Conservation (phyloP, 2,329 filamentous ascomycete species). For the Colletotrichum costaricense region DNA sequence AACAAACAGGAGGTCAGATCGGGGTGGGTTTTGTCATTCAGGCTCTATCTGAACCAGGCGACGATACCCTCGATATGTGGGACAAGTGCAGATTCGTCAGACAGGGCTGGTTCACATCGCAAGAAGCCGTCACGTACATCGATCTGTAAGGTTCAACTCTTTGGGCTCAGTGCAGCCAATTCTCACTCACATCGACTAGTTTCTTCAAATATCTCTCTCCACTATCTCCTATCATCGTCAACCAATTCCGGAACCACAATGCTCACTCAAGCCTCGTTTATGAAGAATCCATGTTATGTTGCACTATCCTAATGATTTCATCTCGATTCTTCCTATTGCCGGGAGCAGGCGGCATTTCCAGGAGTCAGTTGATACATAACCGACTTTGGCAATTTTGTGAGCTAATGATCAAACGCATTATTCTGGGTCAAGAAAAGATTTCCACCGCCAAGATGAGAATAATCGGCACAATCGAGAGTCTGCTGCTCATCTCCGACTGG, state of each 20-base stretch:
- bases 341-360: constrained; percentile 37
- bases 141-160: constrained; percentile 36
- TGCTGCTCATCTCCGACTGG: constrained; percentile 41
- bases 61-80: constrained; percentile 39
- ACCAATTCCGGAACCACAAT: constrained; percentile 14
- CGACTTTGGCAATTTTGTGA: constrained; percentile 40
- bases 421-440: constrained; percentile 38
- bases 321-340: constrained; percentile 40
- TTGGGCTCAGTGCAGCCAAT: neutral
- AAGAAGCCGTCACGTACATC: constrained; percentile 42
- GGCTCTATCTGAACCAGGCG: constrained; percentile 37
- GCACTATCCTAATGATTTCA: constrained; percentile 37
- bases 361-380: constrained; percentile 37
- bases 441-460: constrained; percentile 38
- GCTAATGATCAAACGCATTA: constrained; percentile 36
- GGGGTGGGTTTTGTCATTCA: neutral
- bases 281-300: constrained; percentile 39
- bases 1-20: neutral
- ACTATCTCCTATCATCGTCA: neutral
- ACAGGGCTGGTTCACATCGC: constrained; percentile 41
- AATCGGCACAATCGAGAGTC: constrained; percentile 37
- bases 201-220: constrained; percentile 28
- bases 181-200: neutral
- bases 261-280: constrained; percentile 32
- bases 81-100: constrained; percentile 41